phyloP scores from a whole-genome alignment of 1,284 basidiomycete species.

The Baeospora myosura region DNA sequence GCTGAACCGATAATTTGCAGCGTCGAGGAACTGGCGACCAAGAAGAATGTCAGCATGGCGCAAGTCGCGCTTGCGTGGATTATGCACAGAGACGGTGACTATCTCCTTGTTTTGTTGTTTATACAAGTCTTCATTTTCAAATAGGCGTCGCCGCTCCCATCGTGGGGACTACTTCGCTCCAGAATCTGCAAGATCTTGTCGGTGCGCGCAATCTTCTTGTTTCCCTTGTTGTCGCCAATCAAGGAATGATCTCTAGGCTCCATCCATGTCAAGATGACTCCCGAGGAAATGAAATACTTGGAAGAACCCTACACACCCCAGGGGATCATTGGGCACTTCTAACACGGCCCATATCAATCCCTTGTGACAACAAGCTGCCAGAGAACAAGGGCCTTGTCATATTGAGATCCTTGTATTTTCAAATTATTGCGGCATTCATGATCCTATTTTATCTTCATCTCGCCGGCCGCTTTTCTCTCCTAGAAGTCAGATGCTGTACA shows the following conservation, averaged over 20 bases:
- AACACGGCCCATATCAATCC: too few relatives aligned
- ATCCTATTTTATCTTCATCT: too few relatives aligned
- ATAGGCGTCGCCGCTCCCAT: conserved; percentile 17
- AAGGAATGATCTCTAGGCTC: neutral
- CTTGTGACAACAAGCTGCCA: too few relatives aligned
- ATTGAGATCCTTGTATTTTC: too few relatives aligned
- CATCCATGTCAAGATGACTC: conserved; percentile 1
- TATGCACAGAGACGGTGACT: neutral
- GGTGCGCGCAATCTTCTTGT: too few relatives aligned
- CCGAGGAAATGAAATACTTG: conserved; percentile 4
- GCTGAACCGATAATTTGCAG: neutral
- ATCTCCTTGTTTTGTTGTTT: neutral
- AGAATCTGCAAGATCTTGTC: conserved; percentile 1
- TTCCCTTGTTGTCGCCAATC: neutral
- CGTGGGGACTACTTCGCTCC: neutral
- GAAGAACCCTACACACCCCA: conserved; percentile 2
- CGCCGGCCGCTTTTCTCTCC: too few relatives aligned
- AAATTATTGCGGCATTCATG: too few relatives aligned
- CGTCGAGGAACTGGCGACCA: neutral
- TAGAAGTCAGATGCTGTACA: too few relatives aligned
- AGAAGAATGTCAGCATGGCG: neutral
- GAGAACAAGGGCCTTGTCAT: too few relatives aligned
- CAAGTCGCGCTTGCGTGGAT: conserved; percentile 1
- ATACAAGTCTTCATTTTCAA: neutral
- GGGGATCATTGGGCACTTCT: conserved; percentile 1